A percentile compares a stretch with the other conserved stretches of the same genome.
These are phyloP conservation scores for Hypomyces perniciosus DNA, from an alignment of 2,329 filamentous ascomycete species.

Conservation along the genomic window DNA sequence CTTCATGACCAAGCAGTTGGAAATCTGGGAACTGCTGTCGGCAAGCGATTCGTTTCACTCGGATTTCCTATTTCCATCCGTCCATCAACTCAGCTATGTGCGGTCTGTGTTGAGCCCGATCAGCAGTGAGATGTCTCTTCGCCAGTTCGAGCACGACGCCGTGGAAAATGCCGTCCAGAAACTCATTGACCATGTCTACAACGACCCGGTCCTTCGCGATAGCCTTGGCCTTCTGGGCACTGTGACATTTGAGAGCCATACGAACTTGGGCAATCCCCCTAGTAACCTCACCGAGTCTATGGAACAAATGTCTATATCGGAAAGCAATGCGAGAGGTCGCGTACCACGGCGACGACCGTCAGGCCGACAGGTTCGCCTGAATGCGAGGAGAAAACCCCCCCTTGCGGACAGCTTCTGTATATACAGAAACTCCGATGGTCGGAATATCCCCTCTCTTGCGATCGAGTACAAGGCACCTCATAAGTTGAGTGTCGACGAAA, in stretches of 20 bases:
- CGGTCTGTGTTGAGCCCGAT: slow-evolving; percentile 25
- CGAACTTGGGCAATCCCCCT: not conserved
- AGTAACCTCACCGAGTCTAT: not conserved
- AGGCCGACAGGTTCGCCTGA: slow-evolving; percentile 17
- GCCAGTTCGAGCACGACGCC: slow-evolving; percentile 26
- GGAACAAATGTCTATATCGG: not conserved
- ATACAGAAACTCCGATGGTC: slow-evolving; percentile 10
- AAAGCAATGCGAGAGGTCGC: not conserved
- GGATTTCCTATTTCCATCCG: slow-evolving; percentile 25
- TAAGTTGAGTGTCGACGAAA: slow-evolving; percentile 27
- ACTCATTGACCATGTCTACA: slow-evolving; percentile 24
- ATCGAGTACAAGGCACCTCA: slow-evolving; percentile 36
- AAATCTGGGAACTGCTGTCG: not conserved
- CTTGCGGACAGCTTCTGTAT: slow-evolving; percentile 28
- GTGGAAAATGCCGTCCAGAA: slow-evolving; percentile 31
- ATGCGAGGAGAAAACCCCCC: slow-evolving; percentile 17
- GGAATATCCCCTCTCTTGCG: slow-evolving; percentile 20
- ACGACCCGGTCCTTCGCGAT: slow-evolving; percentile 22
- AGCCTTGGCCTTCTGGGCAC: slow-evolving; percentile 26
- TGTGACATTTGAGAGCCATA: slow-evolving; percentile 16
- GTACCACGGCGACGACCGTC: not conserved
- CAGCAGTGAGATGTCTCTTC: slow-evolving; percentile 29
- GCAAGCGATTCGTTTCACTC: slow-evolving; percentile 21
- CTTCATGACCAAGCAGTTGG: not conserved
- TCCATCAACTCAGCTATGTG: slow-evolving; percentile 29